phyloP scores from a whole-genome alignment of 805 yeast genomes.

The Schizosaccharomyces osmophilus region DNA sequence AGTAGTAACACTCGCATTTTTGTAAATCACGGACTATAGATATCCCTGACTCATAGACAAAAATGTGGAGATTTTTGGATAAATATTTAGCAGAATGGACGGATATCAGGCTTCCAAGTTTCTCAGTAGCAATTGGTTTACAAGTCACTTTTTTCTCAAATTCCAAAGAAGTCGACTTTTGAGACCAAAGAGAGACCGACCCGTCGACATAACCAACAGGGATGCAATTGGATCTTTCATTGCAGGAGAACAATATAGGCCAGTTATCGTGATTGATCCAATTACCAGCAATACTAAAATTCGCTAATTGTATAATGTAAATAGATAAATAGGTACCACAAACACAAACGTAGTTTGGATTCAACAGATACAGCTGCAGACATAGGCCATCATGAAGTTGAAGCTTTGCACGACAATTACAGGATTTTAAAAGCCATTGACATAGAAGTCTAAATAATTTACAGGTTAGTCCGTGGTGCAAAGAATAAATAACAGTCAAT shows the following conservation, averaged over 20 bases:
- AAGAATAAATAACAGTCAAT: background rate
- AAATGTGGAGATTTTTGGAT: background rate
- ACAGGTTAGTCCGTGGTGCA: too few relatives aligned
- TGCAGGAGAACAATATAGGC: background rate
- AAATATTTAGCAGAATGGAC: background rate
- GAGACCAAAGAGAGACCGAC: background rate
- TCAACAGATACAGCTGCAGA: background rate
- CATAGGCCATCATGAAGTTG: background rate
- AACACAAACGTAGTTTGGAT: background rate
- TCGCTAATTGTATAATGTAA: background rate
- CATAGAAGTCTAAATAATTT: background rate
- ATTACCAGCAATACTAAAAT: background rate
- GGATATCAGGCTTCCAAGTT: background rate
- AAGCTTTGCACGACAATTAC: background rate
- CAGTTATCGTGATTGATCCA: background rate
- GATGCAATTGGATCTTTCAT: background rate
- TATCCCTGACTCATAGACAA: too few relatives aligned
- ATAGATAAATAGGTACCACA: background rate
- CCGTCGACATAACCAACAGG: background rate
- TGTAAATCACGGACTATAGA: too few relatives aligned
- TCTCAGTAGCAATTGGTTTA: background rate
- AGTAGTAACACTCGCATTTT: too few relatives aligned
- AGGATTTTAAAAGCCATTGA: background rate
- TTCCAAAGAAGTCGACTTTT: background rate
- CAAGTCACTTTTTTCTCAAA: background rate